A percentile compares a stretch with the other conserved stretches of the same genome.
Conservation (phyloP, 148 eudicot species). For the Polygonum aviculare region DNA sequence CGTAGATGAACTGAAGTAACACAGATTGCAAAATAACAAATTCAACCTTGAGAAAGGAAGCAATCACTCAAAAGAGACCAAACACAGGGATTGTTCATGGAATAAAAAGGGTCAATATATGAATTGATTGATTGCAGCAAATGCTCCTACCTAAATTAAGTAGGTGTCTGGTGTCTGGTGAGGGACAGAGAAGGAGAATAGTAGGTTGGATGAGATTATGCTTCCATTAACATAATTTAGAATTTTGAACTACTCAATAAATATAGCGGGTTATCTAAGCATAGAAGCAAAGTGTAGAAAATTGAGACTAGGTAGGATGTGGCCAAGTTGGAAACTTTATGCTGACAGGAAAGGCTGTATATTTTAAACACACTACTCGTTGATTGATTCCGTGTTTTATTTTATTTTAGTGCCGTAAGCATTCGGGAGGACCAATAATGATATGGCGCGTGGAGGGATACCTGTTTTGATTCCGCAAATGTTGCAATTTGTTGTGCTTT, state of each 20-base stretch:
- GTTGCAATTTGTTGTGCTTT: not conserved
- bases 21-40: not conserved
- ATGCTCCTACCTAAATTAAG: not conserved
- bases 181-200: not conserved
- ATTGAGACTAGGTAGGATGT: not conserved
- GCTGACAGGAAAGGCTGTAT: not conserved
- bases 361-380: not conserved
- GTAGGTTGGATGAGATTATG: not conserved
- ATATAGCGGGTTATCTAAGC: not conserved
- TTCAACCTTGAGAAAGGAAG: not conserved
- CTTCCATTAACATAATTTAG: not conserved
- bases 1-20: not conserved
- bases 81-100: not conserved
- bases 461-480: not conserved
- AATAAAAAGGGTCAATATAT: not conserved
- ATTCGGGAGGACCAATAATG: not conserved
- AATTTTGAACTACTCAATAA: not conserved
- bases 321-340: not conserved
- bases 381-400: slow-evolving; percentile 5
- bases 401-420: not conserved
- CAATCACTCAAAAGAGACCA: not conserved
- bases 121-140: not conserved
- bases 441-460: not conserved
- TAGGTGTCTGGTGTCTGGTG: not conserved
- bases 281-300: not conserved